Base-by-base conservation (phyloP, 768 basidiomycete species). In the Antrodiella citrinella region DNA sequence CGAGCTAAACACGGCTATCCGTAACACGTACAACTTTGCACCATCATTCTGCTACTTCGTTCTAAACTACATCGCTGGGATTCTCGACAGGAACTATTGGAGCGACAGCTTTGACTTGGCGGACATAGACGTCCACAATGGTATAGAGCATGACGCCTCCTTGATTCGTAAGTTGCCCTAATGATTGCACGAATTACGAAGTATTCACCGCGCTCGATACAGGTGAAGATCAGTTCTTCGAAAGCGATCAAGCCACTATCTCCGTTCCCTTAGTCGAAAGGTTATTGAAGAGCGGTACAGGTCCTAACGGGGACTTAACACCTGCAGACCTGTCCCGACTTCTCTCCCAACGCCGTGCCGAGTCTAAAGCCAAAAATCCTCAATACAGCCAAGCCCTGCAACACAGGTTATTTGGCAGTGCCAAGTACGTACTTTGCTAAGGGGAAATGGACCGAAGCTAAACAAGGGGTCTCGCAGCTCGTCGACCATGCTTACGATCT, bases 51-150 rank as follows among this genome's bases (percentile, higher is more conserved):
- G 79, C 56, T 74, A 68, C 56, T 86, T 79, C 59, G 82, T 84
- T 0, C 79, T 84, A 4, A 76, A 77, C 49, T 78, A 67, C 59
- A 73, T 77, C 0, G 84, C 88, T 2, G 60, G 69, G 4, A 68
- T 82, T 67, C 63, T 91, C 49, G 68, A 72, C 4, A 80, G 74
- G 53, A 69, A 66, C 19, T 89, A 86, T 55, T 54, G 57, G 49
- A 72, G 51, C 4, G 86, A 81, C 49, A 77, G 68, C 4, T 77
- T 86, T 54, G 77, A 89, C 58, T 67, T 91, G 11, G 66, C 68
- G 7, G 86, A 90, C 26, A 70, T 91, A 39, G 77, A 78, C 59
- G 60, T 84, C 11, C 88, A 90, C 63, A 88, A 87, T 52, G 80
- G 82, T 4, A 86, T 86, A 49, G 84, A 86, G 54, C 82, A 86